Evolutionary conservation across 768 basidiomycete species (phyloP), one percentile per base, ranked within the genome.

Genomic region (Russula foetens): DNA sequence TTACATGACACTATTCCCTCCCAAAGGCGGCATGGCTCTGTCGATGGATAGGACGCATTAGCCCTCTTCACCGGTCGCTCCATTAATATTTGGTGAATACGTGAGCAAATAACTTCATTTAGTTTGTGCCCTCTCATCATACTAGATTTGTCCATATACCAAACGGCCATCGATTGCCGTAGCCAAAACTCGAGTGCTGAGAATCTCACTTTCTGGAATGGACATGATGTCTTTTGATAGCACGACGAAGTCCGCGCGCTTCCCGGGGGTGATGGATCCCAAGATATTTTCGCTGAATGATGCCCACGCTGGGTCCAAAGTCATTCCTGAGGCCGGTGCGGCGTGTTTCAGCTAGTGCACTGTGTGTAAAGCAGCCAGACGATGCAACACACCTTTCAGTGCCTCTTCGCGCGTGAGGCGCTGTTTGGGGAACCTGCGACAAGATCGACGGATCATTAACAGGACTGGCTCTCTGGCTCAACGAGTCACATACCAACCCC

Each of bases 241-340:
- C 17, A 97, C 76, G n/a, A 89, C 85, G 66, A 86, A 90, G 71
- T 98, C 94, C 7, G 92, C 94, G 31, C 80, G 77, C 69, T 92
- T 93, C 19, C 92, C 92, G 1, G 79, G 71, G 43, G 81, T 79
- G 41, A 97, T 78, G 4, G 89, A 89, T n/a, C 94, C 94, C 9
- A 90, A 77, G 3, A 68, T 73, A 44, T 79, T 68, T 66, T 92
- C 90, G 0, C 83, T 83, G 73, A 95, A 94, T 0, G 88, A 87
- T 17, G 94, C 92, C 70, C 88, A 93, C 0, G 92, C 92, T 7
- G 90, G 82, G 67, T 91, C 86, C 39, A 90, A 80, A 2, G 92
- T 95, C 85, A 95, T 90, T 21, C 92, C 87, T 89, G 63, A 57
- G 43, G 56, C 14, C 41, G 28, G 26, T 23, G 52, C 48, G 48